Base-by-base conservation (phyloP, 306 rosid genomes). In the Ormosia semicastrata region DNA sequence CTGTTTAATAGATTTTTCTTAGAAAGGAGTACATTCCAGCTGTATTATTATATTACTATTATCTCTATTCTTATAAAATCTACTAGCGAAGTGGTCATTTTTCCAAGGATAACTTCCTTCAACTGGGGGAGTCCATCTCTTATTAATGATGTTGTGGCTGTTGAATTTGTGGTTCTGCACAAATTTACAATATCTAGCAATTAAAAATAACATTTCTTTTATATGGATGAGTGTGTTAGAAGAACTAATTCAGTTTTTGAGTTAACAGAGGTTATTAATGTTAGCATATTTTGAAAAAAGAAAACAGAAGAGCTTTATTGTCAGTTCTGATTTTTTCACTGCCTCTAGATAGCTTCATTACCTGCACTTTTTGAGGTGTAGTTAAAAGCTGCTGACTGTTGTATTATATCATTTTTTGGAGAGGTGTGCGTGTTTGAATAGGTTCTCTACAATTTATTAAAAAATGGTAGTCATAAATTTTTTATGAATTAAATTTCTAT, bases 41-140 rank as follows among this genome's bases (percentile, higher is more conserved):
- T 69, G 11, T 60, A 44, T 49, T 34, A 69, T 50, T 34, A 8
- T 60, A 60, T 53, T 36, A 17, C 8, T 60, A 49, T 53, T 24
- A 17, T 67, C 52, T 53, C 58, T 24, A 60, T 47, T 30, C 32
- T 50, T n/a, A 29, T 15, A 74, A 54, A 4, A 15, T 53, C 24
- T 59, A 15, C 8, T 49, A n/a, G 47, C 43, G 50, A 30, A 47
- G 7, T 33, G 37, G 18, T 14, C 54, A 62, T 46, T 8, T 68
- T 82, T 29, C 81, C 24, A 17, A 46, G 56, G 46, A 56, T 74
- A 74, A 43, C 40, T 66, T 56, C 74, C 65, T 50, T 81, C 73
- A 39, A 24, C 33, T 39, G 36, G 44, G 57, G 54, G 73, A 77
- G 52, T 53, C 43, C 15, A 70, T 66, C 32, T 32, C 69, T 67